Evolutionary conservation across 2,329 filamentous ascomycete genomes (phyloP), one percentile per base, ranked within the genome.

Genomic region (Lasiodiplodia sp.): DNA sequence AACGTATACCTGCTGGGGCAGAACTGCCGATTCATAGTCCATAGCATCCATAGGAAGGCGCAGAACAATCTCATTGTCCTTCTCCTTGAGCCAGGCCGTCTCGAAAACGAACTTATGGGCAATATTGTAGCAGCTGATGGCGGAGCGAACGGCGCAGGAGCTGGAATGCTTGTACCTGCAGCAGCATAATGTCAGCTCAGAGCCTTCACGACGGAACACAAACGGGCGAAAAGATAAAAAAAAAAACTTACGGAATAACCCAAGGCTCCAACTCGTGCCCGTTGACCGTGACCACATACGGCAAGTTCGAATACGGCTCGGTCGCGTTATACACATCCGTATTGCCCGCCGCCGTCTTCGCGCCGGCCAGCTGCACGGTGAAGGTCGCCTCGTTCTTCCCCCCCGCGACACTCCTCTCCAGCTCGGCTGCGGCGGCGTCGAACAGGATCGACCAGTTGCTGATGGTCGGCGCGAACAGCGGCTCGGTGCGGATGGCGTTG

Each of bases 391-490:
- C 83, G 6, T 53, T 70, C 60, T 68, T 73, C 14, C 77, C 75
- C 0, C 10, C 25, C 23, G 18, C 18, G 6, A 7, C 11, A 23
- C 63, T 66, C 14, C 37, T 14, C 8, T 38, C 4, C 1, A 88
- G 72, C 62, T 86, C 78, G 0, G 78, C 72, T 37, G 79, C 74
- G 5, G 78, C 76, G 62, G 87, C 73, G 67, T 86, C 81, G 69
- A 88, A 90, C 0, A 82, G 72, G 34, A 90, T 79, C 0, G 85
- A 89, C 87, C 87, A 89, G 75, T 89, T 88, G 74, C 87, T 88
- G 31, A 88, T 82, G 64, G 83, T 82, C 23, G 82, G 79, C 52
- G 79, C 78, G 62, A 84, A 83, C 1, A 70, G 63, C 5, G 81
- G 76, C 55, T 82, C 77, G 1, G 80, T 76, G 0, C 86, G 80